Base-by-base conservation (phyloP, 768 basidiomycete species). In the Rhizopogon rudus region DNA sequence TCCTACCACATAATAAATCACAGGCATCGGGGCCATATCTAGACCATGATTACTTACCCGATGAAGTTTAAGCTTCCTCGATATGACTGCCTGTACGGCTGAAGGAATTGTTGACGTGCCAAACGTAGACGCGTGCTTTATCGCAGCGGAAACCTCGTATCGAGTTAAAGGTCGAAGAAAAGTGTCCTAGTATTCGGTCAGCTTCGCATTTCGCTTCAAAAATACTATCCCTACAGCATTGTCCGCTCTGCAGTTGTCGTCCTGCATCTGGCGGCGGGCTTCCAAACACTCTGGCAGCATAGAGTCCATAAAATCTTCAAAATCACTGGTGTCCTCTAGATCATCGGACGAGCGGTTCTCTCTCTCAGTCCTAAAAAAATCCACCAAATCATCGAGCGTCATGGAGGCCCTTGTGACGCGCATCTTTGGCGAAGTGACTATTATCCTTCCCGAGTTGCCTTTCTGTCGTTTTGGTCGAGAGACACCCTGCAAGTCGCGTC, bases 61-160 rank as follows among this genome's bases (percentile, higher is more conserved):
- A 35, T 67, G 67, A 13, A 84, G 52, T 62, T 77, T 78, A 44
- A 83, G 68, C 60, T 77, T 82, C 44, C 80, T 73, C 49, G 72
- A 42, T 28, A 66, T 58, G 28, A 81, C 67, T 20, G 66, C 65
- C 42, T 77, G 71, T 5, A 62, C 59, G 41, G 66, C 52, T 13
- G 69, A 65, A 46, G 60, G 55, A 37, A 55, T 49, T 17, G 65
- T 52, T 7, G 57, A 57, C 3, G 22, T 55, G 40, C 44, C 55
- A 3, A 60, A 53, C 33, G 54, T 63, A 5, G 60, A 58, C 16
- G 50, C 54, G 25, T 69, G 60, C 57, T 76, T 57, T 25, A 75
- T 60, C 31, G 74, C 70, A 8, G 74, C 59, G 6, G 71, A 59
- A 8, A 49, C 35, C 55, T 81, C 80, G 20, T 73, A 71, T 39